phyloP scores from a whole-genome alignment of 2,329 filamentous ascomycete genomes.

The Apiospora arundinis region DNA sequence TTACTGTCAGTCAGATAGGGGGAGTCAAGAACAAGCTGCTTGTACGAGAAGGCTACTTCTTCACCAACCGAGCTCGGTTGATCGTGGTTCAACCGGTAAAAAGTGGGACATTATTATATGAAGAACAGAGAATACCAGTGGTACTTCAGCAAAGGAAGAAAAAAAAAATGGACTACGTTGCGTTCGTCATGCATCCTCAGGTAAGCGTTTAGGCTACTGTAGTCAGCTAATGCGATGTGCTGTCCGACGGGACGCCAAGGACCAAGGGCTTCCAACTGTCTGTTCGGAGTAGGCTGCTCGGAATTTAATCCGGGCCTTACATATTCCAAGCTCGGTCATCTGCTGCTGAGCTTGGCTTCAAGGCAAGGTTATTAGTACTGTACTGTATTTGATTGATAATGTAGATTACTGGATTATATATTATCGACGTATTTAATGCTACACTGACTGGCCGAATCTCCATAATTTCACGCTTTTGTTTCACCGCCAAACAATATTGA shows the following conservation, averaged over 20 bases:
- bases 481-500: background rate
- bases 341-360: background rate
- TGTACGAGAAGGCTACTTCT: background rate
- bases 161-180: conserved; percentile 1
- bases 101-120: background rate
- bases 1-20: background rate
- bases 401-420: conserved; percentile 1
- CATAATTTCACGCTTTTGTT: background rate
- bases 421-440: background rate
- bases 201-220: conserved; percentile 2
- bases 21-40: background rate
- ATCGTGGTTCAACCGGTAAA: background rate
- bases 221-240: conserved; percentile 5
- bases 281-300: background rate
- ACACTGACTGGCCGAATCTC: background rate
- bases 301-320: conserved; percentile 10
- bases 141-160: background rate
- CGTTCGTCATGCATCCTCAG: conserved; percentile 17
- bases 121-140: too few relatives aligned
- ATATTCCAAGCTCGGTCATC: background rate
- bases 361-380: background rate
- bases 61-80: background rate
- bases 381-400: background rate
- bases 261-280: background rate
- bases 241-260: conserved; percentile 10